Evolutionary conservation across 1,284 basidiomycete genomes (phyloP), one percentile per base, ranked within the genome.

Genomic region (Serendipita sp.): DNA sequence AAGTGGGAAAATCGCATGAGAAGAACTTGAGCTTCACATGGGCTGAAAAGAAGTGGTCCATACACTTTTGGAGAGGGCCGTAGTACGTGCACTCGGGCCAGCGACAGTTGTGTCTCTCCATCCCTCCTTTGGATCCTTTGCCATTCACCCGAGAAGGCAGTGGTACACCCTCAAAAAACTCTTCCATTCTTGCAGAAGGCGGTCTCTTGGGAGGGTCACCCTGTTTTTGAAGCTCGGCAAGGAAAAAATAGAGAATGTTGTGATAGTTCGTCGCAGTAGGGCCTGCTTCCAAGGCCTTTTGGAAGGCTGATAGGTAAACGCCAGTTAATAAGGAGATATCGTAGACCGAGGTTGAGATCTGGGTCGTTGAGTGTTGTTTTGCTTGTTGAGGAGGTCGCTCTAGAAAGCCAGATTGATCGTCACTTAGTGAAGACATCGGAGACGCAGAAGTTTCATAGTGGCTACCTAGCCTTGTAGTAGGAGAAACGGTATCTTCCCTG

Each of bases 61-160:
- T 58, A 32, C 53, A 58, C 17, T 58, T 58, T 34, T 58, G 53
- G 22, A 58, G 32, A 8, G 53, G 4, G 6, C 26, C 32, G 8
- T n/a, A 4, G 29, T 30, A 34, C 12, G n/a, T 35, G 34, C 53
- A 58, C 32, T 8, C 29, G 4, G 26, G 53, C 53, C 53, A 58
- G 10, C 34, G 32, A 32, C 53, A 58, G 10, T 58, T 32, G 53
- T 58, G 34, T 10, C 32, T 8, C 29, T n/a, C 32, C 34, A 58
- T 35, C 32, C 53, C 53, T n/a, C 53, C 53, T n/a, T 58, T 58
- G 4, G 53, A 58, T 12, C 53, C 53, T 32, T 58, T 58, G 29
- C 53, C 53, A n/a, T n/a, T 30, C 12, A n/a, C 32, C 17, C 34
- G 53, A 5, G 4, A 10, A n/a, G 53, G 53, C 10, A 32, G 53